These are phyloP conservation scores for Jamesozyma lodderae DNA, from an alignment of 805 yeast genomes.

Conservation along the genomic window DNA sequence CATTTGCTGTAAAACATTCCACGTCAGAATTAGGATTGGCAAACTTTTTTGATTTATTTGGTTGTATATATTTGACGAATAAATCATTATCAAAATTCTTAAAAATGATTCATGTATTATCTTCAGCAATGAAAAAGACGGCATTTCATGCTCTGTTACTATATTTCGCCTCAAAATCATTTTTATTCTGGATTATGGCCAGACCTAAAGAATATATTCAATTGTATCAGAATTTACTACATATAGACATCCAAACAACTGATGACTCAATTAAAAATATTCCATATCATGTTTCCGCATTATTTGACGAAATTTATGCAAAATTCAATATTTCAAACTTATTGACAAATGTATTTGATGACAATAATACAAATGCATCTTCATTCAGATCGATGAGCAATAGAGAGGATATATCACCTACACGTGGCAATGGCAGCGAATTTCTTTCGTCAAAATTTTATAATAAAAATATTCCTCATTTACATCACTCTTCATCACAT, in stretches of 20 bases:
- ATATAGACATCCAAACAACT: conserved; percentile 4
- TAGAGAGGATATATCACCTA: not conserved
- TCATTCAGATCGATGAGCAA: not conserved
- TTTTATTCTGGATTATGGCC: conserved; percentile 40
- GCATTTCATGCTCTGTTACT: conserved; percentile 38
- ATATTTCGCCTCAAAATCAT: conserved; percentile 35
- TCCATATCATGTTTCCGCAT: conserved; percentile 10
- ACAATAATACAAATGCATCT: not conserved
- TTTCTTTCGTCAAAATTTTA: not conserved
- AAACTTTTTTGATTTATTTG: conserved; percentile 38
- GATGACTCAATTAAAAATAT: conserved; percentile 10
- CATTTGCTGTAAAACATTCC: conserved; percentile 28
- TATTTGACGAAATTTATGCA: conserved; percentile 17
- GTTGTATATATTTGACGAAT: conserved; percentile 34
- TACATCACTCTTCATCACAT: conserved; percentile 1
- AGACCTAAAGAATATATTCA: conserved; percentile 38
- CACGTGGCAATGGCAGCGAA: not conserved
- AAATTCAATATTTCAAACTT: conserved; percentile 12
- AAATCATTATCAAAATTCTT: conserved; percentile 31
- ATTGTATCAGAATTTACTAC: conserved; percentile 10
- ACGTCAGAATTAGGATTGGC: conserved; percentile 32
- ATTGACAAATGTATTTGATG: conserved; percentile 6
- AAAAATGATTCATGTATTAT: conserved; percentile 30
- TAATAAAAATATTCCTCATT: not conserved
- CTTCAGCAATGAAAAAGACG: conserved; percentile 33